A percentile compares a stretch with the other conserved stretches of the same genome.
These are phyloP conservation scores for Ceratocystis cubensis DNA, from an alignment of 2,329 filamentous ascomycete genomes.

Conservation along the genomic window DNA sequence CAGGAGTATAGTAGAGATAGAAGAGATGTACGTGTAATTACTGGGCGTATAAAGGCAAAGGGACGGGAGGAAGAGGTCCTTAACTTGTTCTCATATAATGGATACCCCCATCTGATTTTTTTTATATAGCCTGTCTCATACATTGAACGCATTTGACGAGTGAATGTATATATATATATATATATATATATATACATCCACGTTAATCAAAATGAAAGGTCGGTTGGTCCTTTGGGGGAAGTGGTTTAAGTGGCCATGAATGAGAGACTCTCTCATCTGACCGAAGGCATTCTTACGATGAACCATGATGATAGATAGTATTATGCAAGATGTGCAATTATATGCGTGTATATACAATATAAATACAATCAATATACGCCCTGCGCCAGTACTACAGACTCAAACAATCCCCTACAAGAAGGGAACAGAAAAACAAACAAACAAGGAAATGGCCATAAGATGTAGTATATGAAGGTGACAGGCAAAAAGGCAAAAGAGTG, in stretches of 20 bases:
- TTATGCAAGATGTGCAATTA: not conserved
- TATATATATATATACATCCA: not conserved
- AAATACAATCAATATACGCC: not conserved
- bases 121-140: not conserved
- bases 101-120: not conserved
- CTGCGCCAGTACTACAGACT: not conserved
- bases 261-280: too few species aligned
- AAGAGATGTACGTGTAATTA: too few species aligned
- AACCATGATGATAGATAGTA: not conserved
- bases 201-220: not conserved
- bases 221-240: too few species aligned
- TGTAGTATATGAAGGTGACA: not conserved
- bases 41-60: not conserved
- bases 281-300: not conserved
- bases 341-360: not conserved
- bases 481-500: not conserved
- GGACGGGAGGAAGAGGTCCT: not conserved
- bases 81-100: not conserved
- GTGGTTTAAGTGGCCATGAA: too few species aligned
- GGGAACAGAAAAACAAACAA: not conserved
- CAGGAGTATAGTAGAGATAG: slow-evolving; percentile 19
- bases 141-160: not conserved
- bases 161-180: not conserved
- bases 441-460: not conserved
- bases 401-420: not conserved